Percentiles rank a stretch among this genome's conserved stretches.
Conservation (phyloP, 805 yeast genomes). For the Ogataea siamensis region DNA sequence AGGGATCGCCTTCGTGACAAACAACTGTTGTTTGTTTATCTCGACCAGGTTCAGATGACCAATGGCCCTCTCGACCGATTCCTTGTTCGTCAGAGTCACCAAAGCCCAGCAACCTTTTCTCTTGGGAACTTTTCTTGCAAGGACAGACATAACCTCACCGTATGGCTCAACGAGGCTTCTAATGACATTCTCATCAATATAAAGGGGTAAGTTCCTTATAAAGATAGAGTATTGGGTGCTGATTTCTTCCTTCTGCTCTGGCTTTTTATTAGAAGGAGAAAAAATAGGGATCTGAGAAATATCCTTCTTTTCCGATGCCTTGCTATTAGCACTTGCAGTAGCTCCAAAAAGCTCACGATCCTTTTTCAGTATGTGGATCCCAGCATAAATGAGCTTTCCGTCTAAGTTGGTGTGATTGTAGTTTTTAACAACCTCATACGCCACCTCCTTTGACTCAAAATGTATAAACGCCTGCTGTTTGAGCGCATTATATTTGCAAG, state of each 20-base stretch:
- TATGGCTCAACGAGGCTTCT: conserved; percentile 30
- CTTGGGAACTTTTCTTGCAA: conserved; percentile 28
- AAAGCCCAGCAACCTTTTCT: conserved; percentile 35
- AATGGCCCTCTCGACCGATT: conserved; percentile 28
- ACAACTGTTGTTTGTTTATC: conserved; percentile 30
- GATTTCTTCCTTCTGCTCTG: conserved; percentile 8
- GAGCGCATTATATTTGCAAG: conserved; percentile 30
- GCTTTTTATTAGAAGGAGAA: conserved; percentile 12
- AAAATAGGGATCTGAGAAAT: conserved; percentile 14
- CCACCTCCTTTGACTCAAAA: conserved; percentile 37
- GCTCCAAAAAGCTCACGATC: conserved; percentile 28
- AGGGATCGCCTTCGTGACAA: conserved; percentile 35
- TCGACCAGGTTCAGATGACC: conserved; percentile 28
- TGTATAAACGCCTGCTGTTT: conserved; percentile 39
- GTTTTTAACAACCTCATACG: conserved; percentile 35
- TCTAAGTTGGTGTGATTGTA: conserved; percentile 25
- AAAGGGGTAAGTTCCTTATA: conserved; percentile 32
- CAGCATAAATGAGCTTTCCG: conserved; percentile 26
- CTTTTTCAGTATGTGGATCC: conserved; percentile 31
- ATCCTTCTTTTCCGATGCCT: conserved; percentile 11
- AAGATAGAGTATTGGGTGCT: conserved; percentile 32
- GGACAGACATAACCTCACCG: conserved; percentile 30
- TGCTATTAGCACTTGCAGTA: conserved; percentile 3
- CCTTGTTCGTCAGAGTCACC: conserved; percentile 28
- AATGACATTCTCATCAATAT: conserved; percentile 26